A percentile compares a stretch with the other conserved stretches of the same genome.
Conservation (phyloP, 306 rosid species). For the Ormosia emarginata region DNA sequence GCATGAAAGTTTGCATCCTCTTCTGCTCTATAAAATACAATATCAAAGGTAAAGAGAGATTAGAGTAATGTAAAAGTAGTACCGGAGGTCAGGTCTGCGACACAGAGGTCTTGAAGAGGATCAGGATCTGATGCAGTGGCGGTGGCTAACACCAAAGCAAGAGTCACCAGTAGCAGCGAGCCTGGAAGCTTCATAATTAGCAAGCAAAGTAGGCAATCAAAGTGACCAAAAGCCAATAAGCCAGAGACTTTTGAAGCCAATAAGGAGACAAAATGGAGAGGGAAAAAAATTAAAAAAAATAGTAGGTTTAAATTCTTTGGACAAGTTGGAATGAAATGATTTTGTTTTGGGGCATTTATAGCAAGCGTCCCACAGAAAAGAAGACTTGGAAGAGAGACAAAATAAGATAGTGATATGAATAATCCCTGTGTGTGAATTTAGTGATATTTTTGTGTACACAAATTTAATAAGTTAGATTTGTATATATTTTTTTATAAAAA, state of each 20-base stretch:
- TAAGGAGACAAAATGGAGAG: not conserved
- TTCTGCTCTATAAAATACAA: not conserved
- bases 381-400: not conserved
- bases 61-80: not conserved
- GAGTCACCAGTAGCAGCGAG: slow-evolving; percentile 25
- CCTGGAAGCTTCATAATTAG: slow-evolving; percentile 31
- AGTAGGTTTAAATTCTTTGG: not conserved
- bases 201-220: not conserved
- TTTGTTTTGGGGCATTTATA: slow-evolving; percentile 11
- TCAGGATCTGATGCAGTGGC: slow-evolving; percentile 65
- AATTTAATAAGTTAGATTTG: no score
- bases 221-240: not conserved
- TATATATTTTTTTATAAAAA: no score
- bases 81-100: slow-evolving; percentile 78
- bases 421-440: no score
- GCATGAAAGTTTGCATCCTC: not conserved
- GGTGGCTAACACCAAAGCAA: slow-evolving; percentile 38
- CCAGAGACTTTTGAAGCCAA: not conserved
- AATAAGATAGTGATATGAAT: not conserved
- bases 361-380: not conserved
- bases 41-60: not conserved
- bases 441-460: no score
- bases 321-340: not conserved
- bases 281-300: not conserved
- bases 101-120: slow-evolving; percentile 84